phyloP scores from a whole-genome alignment of 768 basidiomycete species.

The Trametes elegans region DNA sequence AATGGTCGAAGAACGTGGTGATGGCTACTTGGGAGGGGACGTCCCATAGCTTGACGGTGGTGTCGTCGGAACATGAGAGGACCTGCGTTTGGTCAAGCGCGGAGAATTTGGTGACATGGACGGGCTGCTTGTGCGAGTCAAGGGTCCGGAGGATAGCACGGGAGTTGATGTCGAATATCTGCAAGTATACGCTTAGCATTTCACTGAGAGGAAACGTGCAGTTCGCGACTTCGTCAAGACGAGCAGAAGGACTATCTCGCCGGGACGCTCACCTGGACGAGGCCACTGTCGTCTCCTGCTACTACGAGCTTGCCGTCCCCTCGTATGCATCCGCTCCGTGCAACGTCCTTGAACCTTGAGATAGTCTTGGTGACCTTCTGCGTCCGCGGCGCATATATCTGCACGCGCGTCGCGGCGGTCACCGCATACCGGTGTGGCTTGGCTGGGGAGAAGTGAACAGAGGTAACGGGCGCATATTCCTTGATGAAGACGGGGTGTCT shows the following conservation, averaged over 20 bases:
- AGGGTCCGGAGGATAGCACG: conserved; percentile 91
- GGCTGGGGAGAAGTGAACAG: conserved; percentile 84
- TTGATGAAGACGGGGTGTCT: conserved; percentile 93
- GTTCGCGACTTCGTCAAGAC: too few species aligned
- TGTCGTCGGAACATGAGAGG: conserved; percentile 95
- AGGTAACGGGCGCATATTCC: conserved; percentile 95
- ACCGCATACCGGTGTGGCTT: conserved; percentile 95
- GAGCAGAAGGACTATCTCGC: too few species aligned
- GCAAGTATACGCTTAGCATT: background rate
- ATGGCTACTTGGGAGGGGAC: conserved; percentile 83
- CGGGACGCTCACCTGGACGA: conserved; percentile 58
- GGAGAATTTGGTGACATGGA: conserved; percentile 94
- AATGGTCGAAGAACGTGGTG: conserved; percentile 79
- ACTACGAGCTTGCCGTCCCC: conserved; percentile 93
- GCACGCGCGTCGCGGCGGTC: conserved; percentile 88
- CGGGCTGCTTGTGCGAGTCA: conserved; percentile 93
- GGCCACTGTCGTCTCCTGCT: conserved; percentile 91
- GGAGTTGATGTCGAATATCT: conserved; percentile 90
- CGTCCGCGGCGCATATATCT: conserved; percentile 94
- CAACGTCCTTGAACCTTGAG: conserved; percentile 95
- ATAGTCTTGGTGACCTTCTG: conserved; percentile 97
- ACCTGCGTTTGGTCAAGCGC: conserved; percentile 75
- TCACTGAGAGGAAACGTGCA: background rate
- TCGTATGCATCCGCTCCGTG: conserved; percentile 84
- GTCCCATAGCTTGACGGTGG: conserved; percentile 92